Conservation (phyloP, 352 stramenopile genomes). For the Phytophthora pinifolia region DNA sequence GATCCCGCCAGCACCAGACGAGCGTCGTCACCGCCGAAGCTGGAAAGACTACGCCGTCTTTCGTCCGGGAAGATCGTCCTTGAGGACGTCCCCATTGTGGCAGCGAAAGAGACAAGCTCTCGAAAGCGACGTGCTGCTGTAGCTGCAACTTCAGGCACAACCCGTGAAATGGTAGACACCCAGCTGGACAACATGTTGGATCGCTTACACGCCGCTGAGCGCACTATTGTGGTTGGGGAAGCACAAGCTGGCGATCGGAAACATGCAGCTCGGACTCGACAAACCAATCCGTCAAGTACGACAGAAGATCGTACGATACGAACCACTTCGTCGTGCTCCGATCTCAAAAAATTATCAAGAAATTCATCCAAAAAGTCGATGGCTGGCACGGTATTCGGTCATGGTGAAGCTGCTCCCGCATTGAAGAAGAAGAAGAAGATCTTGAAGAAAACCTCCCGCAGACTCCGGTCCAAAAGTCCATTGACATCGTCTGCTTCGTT, state of each 20-base stretch:
- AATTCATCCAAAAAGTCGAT: not conserved
- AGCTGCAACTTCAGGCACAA: not conserved
- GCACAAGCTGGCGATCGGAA: constrained; percentile 14
- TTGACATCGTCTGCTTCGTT: constrained; percentile 25
- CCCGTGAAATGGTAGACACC: constrained; percentile 10
- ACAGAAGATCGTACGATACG: not conserved
- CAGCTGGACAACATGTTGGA: constrained; percentile 18
- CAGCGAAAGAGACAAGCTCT: not conserved
- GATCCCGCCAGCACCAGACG: constrained; percentile 4
- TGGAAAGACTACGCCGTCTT: constrained; percentile 6
- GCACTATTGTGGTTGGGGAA: constrained; percentile 21
- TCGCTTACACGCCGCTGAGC: constrained; percentile 21
- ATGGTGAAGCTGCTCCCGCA: not conserved
- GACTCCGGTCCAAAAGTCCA: not conserved
- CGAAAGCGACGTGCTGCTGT: constrained; percentile 6
- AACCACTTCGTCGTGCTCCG: constrained; percentile 12
- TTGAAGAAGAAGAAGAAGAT: constrained; percentile 21
- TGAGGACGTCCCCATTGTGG: not conserved
- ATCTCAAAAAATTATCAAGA: constrained; percentile 2
- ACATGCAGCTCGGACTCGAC: constrained; percentile 5
- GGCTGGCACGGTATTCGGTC: not conserved
- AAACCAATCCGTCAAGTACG: not conserved
- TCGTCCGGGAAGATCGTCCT: constrained; percentile 2
- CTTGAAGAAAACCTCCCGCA: constrained; percentile 14
- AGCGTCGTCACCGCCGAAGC: constrained; percentile 7